Conservation (phyloP, 768 basidiomycete genomes). For the Leccinum pellstonianum region DNA sequence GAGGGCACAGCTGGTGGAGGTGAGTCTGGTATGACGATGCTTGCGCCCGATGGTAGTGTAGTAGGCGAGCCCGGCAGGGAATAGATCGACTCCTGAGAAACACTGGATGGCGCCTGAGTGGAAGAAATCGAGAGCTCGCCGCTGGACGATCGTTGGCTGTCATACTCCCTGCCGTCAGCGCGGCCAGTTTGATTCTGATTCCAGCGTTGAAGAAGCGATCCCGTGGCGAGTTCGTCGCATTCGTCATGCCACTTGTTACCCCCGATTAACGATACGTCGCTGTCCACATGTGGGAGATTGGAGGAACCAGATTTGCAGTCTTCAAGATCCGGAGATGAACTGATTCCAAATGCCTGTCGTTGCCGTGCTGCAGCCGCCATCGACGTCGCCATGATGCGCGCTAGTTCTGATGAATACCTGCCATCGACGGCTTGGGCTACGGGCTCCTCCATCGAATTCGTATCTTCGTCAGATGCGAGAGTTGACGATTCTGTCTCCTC, state of each 20-base stretch:
- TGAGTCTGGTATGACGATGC: conserved; percentile 7
- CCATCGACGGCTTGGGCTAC: not conserved
- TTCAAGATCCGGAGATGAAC: conserved; percentile 35
- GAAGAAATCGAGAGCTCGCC: conserved; percentile 15
- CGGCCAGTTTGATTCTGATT: conserved; percentile 5
- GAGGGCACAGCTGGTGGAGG: conserved; percentile 8
- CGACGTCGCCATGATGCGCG: conserved; percentile 35
- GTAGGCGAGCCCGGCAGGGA: conserved; percentile 18
- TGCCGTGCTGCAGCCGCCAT: conserved; percentile 44
- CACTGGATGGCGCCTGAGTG: conserved; percentile 12
- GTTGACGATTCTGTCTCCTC: conserved; percentile 16
- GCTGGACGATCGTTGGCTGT: conserved; percentile 3
- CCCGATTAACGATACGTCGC: conserved; percentile 46
- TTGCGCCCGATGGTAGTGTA: conserved; percentile 10
- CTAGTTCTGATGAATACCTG: conserved; percentile 61
- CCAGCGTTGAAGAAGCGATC: conserved; percentile 29
- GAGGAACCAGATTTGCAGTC: conserved; percentile 2
- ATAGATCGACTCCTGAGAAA: conserved; percentile 29
- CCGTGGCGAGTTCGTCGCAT: conserved; percentile 27
- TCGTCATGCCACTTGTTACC: conserved; percentile 42
- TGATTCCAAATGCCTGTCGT: conserved; percentile 52
- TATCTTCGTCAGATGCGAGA: conserved; percentile 19
- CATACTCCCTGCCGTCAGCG: not conserved
- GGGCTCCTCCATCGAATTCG: conserved; percentile 1
- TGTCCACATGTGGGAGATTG: conserved; percentile 40